Conservation (phyloP, 1,284 basidiomycete genomes). For the Hemileia vastatrix region DNA sequence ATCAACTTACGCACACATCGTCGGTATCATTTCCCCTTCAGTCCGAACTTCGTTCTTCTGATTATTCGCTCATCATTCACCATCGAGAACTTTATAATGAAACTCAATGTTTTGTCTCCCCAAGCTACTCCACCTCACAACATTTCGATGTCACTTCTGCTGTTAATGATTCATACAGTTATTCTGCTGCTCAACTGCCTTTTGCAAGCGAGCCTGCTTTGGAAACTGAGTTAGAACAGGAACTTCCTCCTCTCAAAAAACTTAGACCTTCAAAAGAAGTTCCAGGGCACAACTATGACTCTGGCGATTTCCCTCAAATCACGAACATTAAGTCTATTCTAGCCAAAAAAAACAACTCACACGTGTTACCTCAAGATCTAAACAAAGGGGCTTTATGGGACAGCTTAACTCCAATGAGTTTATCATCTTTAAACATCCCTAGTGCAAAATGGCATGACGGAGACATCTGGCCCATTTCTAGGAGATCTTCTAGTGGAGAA, state of each 20-base stretch:
- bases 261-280: constrained; percentile 1
- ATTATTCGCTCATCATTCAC: no score
- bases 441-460: background rate
- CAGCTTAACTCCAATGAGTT: no score
- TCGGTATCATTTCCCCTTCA: no score
- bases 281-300: background rate
- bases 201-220: constrained; percentile 18
- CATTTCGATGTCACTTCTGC: no score
- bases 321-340: no score
- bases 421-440: no score
- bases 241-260: constrained; percentile 16
- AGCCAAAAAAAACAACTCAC: background rate
- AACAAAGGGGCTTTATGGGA: background rate
- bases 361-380: background rate
- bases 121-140: no score
- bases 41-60: no score
- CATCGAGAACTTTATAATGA: no score
- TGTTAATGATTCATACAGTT: no score
- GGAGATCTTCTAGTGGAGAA: constrained; percentile 2
- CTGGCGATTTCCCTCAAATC: background rate
- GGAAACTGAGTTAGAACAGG: constrained; percentile 16
- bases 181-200: constrained; percentile 16
- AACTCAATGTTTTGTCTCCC: no score
- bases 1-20: no score
- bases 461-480: constrained; percentile 1